A percentile compares a stretch with the other conserved stretches of the same genome.
phyloP scores from a whole-genome alignment of 148 eudicot species.

The Rheum nobile region DNA sequence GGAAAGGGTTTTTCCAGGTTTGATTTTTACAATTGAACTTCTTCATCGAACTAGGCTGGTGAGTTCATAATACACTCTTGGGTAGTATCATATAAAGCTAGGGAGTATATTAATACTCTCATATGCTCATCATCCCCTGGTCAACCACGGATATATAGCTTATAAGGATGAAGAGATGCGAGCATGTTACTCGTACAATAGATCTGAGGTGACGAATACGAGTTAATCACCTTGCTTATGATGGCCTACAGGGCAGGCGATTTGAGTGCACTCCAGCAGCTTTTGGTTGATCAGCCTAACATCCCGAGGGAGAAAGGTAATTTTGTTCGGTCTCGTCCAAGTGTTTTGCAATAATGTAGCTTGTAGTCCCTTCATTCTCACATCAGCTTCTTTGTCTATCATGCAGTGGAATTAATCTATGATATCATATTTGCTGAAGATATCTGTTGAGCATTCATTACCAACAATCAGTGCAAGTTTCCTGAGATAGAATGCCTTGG shows the following conservation, averaged over 20 bases:
- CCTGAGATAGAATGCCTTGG: not conserved
- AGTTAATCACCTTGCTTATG: not conserved
- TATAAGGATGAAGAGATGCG: not conserved
- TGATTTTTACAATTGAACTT: not conserved
- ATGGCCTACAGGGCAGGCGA: conserved; percentile 31
- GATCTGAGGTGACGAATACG: not conserved
- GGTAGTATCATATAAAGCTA: not conserved
- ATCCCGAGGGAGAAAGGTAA: conserved; percentile 72
- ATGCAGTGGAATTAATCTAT: conserved; percentile 53
- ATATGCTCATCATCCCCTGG: too few species aligned
- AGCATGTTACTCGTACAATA: not conserved
- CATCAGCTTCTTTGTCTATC: not conserved
- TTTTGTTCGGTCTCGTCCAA: not conserved
- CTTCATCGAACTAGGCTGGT: not conserved
- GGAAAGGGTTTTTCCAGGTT: not conserved
- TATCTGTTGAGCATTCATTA: conserved; percentile 21
- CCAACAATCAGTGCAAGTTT: not conserved
- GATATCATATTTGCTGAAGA: conserved; percentile 63
- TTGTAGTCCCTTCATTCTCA: not conserved
- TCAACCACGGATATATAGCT: too few species aligned
- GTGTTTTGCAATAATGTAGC: not conserved
- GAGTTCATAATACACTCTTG: not conserved
- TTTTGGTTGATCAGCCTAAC: conserved; percentile 82
- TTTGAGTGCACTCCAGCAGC: conserved; percentile 60
- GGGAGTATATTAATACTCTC: not conserved